These are phyloP conservation scores for Myochromella boudieri DNA, from an alignment of 768 basidiomycete species.

Conservation along the genomic window DNA sequence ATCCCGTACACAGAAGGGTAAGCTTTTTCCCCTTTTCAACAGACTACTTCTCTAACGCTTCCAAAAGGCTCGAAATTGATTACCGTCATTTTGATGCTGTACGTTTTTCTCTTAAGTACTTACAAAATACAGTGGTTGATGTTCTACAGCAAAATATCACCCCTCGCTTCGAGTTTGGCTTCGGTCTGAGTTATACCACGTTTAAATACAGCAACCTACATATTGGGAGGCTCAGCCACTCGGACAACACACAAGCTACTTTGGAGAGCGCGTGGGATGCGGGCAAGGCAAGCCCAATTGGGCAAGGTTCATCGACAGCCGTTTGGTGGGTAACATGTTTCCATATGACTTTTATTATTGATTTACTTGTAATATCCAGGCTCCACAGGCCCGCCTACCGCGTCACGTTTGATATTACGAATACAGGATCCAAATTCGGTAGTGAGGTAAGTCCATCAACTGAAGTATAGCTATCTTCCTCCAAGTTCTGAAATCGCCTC, in stretches of 20 bases:
- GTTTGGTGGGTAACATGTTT: conserved; percentile 44
- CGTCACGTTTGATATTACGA: conserved; percentile 64
- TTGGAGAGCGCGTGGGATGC: conserved; percentile 54
- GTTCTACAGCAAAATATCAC: conserved; percentile 59
- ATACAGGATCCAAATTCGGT: conserved; percentile 63
- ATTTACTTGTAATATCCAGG: conserved; percentile 29
- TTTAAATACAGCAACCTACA: conserved; percentile 70
- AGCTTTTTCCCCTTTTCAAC: no score
- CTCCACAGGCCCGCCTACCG: conserved; percentile 64
- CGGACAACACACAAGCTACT: conserved; percentile 37
- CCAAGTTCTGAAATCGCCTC: no score
- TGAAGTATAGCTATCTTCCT: no score
- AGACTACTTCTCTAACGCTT: no score
- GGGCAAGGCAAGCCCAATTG: conserved; percentile 54
- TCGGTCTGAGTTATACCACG: conserved; percentile 81
- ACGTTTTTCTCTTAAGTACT: conserved; percentile 26
- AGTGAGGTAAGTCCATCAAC: conserved; percentile 48
- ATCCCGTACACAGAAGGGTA: conserved; percentile 62
- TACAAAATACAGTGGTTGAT: conserved; percentile 7
- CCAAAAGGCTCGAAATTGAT: conserved; percentile 57
- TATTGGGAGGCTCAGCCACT: conserved; percentile 39
- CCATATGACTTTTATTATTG: background rate
- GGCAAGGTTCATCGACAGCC: conserved; percentile 59
- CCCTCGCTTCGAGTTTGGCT: conserved; percentile 89
- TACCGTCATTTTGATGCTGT: conserved; percentile 73